phyloP scores from a whole-genome alignment of 2,329 filamentous ascomycete genomes.

The Stromatinia cepivora region DNA sequence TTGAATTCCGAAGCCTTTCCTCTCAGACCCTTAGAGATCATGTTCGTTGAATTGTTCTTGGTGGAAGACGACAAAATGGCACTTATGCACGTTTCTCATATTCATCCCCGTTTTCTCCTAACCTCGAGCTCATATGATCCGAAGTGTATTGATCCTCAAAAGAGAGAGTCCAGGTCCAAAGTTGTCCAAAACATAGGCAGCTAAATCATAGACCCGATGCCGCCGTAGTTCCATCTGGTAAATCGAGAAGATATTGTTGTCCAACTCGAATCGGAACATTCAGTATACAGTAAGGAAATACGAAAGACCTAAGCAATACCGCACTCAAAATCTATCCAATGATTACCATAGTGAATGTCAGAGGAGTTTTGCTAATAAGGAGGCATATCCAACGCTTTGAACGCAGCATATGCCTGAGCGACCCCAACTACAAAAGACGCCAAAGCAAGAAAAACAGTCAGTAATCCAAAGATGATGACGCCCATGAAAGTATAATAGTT shows the following conservation, averaged over 20 bases:
- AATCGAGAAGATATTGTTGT: not conserved
- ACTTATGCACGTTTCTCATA: no score
- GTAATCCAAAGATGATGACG: not conserved
- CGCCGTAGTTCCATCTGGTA: not conserved
- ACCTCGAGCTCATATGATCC: not conserved
- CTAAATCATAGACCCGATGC: not conserved
- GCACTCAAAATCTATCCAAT: not conserved
- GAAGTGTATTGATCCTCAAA: not conserved
- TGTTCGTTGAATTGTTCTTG: not conserved
- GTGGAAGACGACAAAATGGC: not conserved
- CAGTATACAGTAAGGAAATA: not conserved
- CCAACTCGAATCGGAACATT: not conserved
- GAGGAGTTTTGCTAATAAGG: not conserved
- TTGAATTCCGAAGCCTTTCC: no score
- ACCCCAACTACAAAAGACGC: not conserved
- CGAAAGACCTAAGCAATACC: not conserved
- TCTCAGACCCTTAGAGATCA: no score
- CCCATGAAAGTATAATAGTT: slow-evolving; percentile 8
- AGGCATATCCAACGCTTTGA: slow-evolving; percentile 3
- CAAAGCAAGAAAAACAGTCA: not conserved
- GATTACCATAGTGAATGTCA: not conserved
- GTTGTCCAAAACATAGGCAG: not conserved
- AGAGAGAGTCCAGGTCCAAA: not conserved
- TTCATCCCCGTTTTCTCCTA: not conserved
- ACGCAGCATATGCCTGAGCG: not conserved